phyloP scores from a whole-genome alignment of 2,329 filamentous ascomycete species.

The Celoporthe dispersa region DNA sequence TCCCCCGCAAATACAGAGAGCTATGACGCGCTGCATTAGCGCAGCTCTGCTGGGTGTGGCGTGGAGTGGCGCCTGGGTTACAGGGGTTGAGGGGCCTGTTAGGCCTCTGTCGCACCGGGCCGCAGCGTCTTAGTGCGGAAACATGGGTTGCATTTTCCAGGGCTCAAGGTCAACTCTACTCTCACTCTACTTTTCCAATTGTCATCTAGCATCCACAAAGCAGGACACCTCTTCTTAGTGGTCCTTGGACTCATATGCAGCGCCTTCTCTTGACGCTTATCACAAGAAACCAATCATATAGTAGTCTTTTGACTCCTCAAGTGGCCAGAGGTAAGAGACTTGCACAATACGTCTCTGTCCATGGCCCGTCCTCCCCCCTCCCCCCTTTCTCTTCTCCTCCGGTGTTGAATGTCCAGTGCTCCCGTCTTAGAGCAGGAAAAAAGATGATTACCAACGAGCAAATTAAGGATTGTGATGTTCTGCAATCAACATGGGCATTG shows the following conservation, averaged over 20 bases:
- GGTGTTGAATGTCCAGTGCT: too few species aligned
- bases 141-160: not conserved
- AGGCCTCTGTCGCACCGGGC: not conserved
- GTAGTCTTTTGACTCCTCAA: not conserved
- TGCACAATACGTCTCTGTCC: not conserved
- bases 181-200: not conserved
- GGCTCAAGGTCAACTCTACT: not conserved
- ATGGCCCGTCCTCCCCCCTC: not conserved
- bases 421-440: too few species aligned
- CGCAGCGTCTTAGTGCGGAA: not conserved
- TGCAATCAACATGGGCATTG: too few species aligned
- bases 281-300: not conserved
- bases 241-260: not conserved
- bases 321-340: not conserved
- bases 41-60: not conserved
- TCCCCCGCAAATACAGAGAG: not conserved
- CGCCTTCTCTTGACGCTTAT: not conserved
- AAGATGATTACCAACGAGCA: too few species aligned
- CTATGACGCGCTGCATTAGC: slow-evolving; percentile 3
- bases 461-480: too few species aligned
- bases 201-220: not conserved
- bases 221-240: not conserved
- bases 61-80: not conserved
- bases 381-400: not conserved
- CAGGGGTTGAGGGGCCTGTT: not conserved